phyloP scores from a whole-genome alignment of 1,139 yeast genomes.

The Pichia norvegensis region DNA sequence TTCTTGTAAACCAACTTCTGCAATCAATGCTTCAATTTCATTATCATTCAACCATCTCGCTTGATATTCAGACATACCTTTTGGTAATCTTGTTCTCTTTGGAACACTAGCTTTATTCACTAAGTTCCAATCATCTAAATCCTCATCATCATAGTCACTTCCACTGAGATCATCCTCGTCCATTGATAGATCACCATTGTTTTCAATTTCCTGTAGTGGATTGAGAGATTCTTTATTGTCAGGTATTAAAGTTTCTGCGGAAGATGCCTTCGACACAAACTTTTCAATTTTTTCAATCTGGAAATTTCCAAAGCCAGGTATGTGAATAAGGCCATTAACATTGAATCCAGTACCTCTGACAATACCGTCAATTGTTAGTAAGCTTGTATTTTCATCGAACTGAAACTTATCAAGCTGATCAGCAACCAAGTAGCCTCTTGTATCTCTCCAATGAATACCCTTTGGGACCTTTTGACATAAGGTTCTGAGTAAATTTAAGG shows the following conservation, averaged over 20 bases:
- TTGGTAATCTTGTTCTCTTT: constrained; percentile 50
- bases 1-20: constrained; percentile 44
- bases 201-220: constrained; percentile 40
- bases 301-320: constrained; percentile 88
- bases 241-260: constrained; percentile 36
- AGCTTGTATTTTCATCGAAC: constrained; percentile 28
- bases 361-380: constrained; percentile 64
- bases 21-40: constrained; percentile 37
- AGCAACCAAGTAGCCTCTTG: constrained; percentile 79
- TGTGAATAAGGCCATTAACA: constrained; percentile 68
- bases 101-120: constrained; percentile 30
- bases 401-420: constrained; percentile 50
- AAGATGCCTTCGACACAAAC: constrained; percentile 23
- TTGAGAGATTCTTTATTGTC: constrained; percentile 60
- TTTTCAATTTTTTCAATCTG: constrained; percentile 64
- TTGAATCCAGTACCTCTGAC: constrained; percentile 83
- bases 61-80: constrained; percentile 90
- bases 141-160: constrained; percentile 28
- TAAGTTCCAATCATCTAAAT: constrained; percentile 35
- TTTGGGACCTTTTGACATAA: constrained; percentile 84
- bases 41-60: constrained; percentile 84
- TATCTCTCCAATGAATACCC: constrained; percentile 84
- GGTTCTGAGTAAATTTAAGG: constrained; percentile 60
- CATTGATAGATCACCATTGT: constrained; percentile 58
- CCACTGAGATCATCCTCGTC: constrained; percentile 42